phyloP scores from a whole-genome alignment of 2,329 filamentous ascomycete species.

The Apiospora saccharicola region DNA sequence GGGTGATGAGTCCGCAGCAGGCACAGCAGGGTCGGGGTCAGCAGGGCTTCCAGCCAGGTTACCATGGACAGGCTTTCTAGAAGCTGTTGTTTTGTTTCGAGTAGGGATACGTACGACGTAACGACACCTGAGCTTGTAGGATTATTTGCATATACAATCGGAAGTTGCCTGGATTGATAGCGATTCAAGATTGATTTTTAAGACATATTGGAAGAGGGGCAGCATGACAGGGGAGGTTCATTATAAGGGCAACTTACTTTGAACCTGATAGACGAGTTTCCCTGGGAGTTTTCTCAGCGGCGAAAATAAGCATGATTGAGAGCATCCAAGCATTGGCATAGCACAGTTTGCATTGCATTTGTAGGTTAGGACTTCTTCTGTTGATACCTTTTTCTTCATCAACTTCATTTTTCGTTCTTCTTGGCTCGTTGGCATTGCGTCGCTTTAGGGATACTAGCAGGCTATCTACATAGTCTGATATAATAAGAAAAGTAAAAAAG shows the following conservation, averaged over 20 bases:
- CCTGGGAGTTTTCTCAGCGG: not conserved
- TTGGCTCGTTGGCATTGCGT: not conserved
- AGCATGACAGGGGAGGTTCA: not conserved
- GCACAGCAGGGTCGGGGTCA: conserved; percentile 28
- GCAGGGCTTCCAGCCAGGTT: conserved; percentile 29
- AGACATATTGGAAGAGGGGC: not conserved
- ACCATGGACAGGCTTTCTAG: conserved; percentile 43
- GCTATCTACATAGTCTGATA: not conserved
- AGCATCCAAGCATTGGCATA: conserved; percentile 20
- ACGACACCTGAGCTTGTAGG: conserved; percentile 7
- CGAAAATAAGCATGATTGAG: conserved; percentile 2
- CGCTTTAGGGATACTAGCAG: not conserved
- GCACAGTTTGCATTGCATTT: conserved; percentile 21
- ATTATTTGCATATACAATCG: conserved; percentile 16
- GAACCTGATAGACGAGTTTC: not conserved
- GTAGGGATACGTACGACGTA: conserved; percentile 5
- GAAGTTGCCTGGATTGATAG: conserved; percentile 11
- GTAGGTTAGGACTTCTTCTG: not conserved
- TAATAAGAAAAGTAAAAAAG: not conserved
- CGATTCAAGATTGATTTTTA: conserved; percentile 14
- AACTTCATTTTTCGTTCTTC: not conserved
- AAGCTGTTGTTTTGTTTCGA: not conserved
- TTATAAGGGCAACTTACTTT: not conserved
- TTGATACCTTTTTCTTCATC: not conserved
- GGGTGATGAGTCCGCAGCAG: conserved; percentile 27